Evolutionary conservation across 2,329 filamentous ascomycete genomes (phyloP).

Genomic region (Venturia asperata): DNA sequence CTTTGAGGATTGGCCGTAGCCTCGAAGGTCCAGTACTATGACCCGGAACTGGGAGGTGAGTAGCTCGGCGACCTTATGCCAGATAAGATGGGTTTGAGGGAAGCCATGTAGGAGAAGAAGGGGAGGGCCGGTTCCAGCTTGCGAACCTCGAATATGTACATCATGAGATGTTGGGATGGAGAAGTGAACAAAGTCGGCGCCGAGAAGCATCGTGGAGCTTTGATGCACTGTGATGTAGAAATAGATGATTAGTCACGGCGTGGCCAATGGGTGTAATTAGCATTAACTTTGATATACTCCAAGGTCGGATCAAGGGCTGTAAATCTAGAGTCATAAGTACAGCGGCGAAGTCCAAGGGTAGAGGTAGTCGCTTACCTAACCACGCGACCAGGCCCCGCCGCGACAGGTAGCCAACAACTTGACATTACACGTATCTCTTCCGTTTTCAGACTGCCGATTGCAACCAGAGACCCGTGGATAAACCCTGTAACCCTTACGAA

Average conservation of each 20-base stretch:
- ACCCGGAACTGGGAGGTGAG: constrained; percentile 38
- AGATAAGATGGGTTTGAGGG: constrained; percentile 47
- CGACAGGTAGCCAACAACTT: not conserved
- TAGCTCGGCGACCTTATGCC: constrained; percentile 41
- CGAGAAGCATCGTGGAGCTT: constrained; percentile 15
- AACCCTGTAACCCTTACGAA: not conserved
- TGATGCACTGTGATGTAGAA: not conserved
- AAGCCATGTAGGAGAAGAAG: constrained; percentile 47
- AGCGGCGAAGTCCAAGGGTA: too few species aligned
- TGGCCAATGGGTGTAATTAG: too few species aligned
- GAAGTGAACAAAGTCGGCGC: constrained; percentile 26
- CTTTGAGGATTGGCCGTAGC: constrained; percentile 47
- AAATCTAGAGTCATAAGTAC: too few species aligned
- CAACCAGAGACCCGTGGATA: not conserved
- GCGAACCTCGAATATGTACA: constrained; percentile 41
- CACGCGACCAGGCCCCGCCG: not conserved
- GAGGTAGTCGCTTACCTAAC: not conserved
- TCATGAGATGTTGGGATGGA: constrained; percentile 33
- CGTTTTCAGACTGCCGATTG: not conserved
- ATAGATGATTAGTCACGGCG: not conserved
- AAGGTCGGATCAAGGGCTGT: too few species aligned
- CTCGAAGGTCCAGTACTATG: constrained; percentile 44
- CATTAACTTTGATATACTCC: too few species aligned
- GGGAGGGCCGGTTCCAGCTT: constrained; percentile 33
- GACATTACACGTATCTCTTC: not conserved